A percentile compares a stretch with the other conserved stretches of the same genome.
These are phyloP conservation scores for Aspergillus chevalieri DNA, from an alignment of 2,329 filamentous ascomycete genomes.

Conservation along the genomic window DNA sequence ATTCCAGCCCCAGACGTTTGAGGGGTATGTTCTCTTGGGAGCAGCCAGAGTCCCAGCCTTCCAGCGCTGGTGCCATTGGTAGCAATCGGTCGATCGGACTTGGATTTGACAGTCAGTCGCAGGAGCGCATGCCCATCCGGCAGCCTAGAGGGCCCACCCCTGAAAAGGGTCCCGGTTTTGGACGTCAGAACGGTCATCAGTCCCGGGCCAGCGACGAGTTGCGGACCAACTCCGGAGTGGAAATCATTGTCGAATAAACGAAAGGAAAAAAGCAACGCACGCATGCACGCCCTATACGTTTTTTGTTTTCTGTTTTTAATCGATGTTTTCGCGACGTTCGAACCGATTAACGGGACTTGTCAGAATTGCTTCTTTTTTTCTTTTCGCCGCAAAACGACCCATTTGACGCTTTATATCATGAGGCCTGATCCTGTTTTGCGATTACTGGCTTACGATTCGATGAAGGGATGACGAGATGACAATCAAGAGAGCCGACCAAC, in stretches of 20 bases:
- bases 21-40: slow-evolving; percentile 59
- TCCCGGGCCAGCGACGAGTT: slow-evolving; percentile 59
- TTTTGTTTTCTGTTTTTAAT: slow-evolving; percentile 6
- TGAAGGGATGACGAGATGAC: slow-evolving; percentile 44
- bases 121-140: slow-evolving; percentile 52
- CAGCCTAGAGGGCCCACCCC: slow-evolving; percentile 58
- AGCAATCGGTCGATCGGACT: slow-evolving; percentile 59
- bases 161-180: slow-evolving; percentile 54
- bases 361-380: slow-evolving; percentile 19
- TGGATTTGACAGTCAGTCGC: slow-evolving; percentile 51
- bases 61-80: slow-evolving; percentile 53
- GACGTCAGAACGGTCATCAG: slow-evolving; percentile 57
- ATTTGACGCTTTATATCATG: slow-evolving; percentile 33
- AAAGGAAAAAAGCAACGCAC: slow-evolving; percentile 9
- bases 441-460: slow-evolving; percentile 43
- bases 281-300: background rate
- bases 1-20: slow-evolving; percentile 52
- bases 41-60: slow-evolving; percentile 42
- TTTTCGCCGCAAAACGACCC: slow-evolving; percentile 37
- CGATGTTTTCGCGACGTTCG: background rate
- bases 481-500: slow-evolving; percentile 31
- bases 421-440: slow-evolving; percentile 32
- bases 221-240: slow-evolving; percentile 54
- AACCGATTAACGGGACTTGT: background rate
- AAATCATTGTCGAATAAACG: slow-evolving; percentile 58